phyloP scores from a whole-genome alignment of 805 yeast species.

The Isabelozyma gotoi region DNA sequence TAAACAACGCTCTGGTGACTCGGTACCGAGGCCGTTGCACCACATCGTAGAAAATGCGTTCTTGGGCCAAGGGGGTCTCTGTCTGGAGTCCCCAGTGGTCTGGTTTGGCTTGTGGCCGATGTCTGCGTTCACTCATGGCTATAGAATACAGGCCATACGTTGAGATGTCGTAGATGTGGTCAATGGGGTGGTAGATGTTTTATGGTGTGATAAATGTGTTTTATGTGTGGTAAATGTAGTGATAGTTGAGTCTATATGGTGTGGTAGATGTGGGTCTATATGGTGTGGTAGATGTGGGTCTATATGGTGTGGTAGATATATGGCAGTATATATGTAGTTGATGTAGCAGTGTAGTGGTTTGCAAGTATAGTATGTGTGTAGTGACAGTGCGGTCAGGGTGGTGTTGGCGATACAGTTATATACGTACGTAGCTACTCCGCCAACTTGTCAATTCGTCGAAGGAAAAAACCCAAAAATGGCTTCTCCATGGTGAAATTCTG shows the following conservation, averaged over 20 bases:
- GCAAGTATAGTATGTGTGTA: background rate
- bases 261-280: no score
- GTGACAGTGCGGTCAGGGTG: no score
- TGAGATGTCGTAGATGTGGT: background rate
- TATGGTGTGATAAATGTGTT: no score
- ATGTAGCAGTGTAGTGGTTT: background rate
- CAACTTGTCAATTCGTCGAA: no score
- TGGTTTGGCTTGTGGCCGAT: conserved; percentile 3
- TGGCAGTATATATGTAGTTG: background rate
- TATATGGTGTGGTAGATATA: no score
- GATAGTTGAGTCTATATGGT: no score
- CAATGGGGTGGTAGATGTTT: no score
- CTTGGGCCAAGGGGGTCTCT: conserved; percentile 16
- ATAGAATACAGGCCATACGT: background rate
- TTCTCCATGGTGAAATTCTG: background rate
- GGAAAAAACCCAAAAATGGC: no score
- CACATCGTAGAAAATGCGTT: conserved; percentile 34
- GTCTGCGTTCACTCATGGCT: background rate
- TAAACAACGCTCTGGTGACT: conserved; percentile 42
- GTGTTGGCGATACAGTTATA: no score
- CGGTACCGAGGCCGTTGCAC: conserved; percentile 29
- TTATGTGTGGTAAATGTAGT: no score
- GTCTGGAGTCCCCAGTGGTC: conserved; percentile 19
- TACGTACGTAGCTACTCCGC: no score
- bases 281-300: no score